phyloP scores from a whole-genome alignment of 2,329 filamentous ascomycete species.

The Lasiodiplodia sp. region DNA sequence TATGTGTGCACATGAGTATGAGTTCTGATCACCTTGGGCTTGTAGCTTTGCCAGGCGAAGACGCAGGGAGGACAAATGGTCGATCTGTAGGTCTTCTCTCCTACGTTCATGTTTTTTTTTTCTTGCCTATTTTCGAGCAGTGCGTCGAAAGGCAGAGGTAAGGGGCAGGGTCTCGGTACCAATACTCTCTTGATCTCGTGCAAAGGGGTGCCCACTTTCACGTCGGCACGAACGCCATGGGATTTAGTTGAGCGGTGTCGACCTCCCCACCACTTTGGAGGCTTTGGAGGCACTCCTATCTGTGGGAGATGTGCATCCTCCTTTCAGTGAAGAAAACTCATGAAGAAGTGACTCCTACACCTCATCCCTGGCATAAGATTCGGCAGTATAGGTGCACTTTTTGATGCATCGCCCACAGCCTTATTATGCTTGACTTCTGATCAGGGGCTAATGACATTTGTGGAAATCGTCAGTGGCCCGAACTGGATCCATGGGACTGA shows the following conservation, averaged over 20 bases:
- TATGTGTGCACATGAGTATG: constrained; percentile 17
- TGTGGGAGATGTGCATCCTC: neutral
- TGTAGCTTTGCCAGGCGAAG: constrained; percentile 57
- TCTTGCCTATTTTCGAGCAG: neutral
- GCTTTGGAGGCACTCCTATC: neutral
- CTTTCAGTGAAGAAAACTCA: neutral
- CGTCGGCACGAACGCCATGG: constrained; percentile 2
- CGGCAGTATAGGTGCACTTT: neutral
- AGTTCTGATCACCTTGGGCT: constrained; percentile 24
- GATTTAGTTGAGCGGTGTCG: neutral
- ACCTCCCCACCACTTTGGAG: neutral
- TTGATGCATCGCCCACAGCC: neutral
- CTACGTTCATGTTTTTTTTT: neutral
- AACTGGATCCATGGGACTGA: constrained; percentile 82
- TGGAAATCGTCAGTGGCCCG: constrained; percentile 61
- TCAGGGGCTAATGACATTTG: constrained; percentile 18
- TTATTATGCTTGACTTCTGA: neutral
- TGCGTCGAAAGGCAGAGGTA: neutral
- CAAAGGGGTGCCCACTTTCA: neutral
- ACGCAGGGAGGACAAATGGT: constrained; percentile 58
- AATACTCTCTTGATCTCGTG: constrained; percentile 13
- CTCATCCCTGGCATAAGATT: neutral
- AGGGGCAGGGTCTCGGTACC: neutral
- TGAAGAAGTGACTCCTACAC: too few species aligned
- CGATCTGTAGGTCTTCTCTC: constrained; percentile 59